These are phyloP conservation scores for Hypoxylon cercidicola DNA, from an alignment of 495 filamentous ascomycete genomes.

Conservation along the genomic window DNA sequence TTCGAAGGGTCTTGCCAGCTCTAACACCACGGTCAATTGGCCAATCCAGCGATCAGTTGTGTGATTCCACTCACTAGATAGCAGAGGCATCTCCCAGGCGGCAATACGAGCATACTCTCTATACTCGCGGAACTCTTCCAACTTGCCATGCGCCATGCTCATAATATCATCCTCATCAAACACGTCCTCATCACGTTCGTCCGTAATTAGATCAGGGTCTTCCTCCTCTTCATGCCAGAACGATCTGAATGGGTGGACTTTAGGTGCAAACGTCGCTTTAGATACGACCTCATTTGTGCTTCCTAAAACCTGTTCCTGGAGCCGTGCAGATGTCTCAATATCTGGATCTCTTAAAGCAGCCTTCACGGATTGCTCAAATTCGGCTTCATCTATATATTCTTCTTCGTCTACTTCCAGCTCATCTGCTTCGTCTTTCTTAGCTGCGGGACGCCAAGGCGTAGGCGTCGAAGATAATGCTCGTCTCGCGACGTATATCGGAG, in stretches of 20 bases:
- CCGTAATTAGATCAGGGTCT: slow-evolving; percentile 53
- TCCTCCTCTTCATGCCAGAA: slow-evolving; percentile 58
- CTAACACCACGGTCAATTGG: slow-evolving; percentile 58
- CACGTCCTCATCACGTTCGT: slow-evolving; percentile 53
- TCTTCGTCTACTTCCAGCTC: slow-evolving; percentile 24
- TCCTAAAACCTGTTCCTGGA: slow-evolving; percentile 21
- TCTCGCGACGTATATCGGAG: slow-evolving; percentile 41
- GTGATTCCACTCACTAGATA: slow-evolving; percentile 72
- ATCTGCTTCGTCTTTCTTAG: slow-evolving; percentile 30
- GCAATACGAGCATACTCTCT: slow-evolving; percentile 86
- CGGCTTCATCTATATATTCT: slow-evolving; percentile 23
- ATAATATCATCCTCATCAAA: slow-evolving; percentile 83
- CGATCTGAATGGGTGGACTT: slow-evolving; percentile 1
- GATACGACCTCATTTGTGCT: neutral
- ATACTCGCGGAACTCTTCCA: slow-evolving; percentile 89
- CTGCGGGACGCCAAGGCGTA: slow-evolving; percentile 32
- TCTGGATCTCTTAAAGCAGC: slow-evolving; percentile 15
- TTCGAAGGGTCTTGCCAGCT: slow-evolving; percentile 82
- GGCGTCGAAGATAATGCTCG: slow-evolving; percentile 55
- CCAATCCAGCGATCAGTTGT: slow-evolving; percentile 2
- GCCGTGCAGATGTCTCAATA: slow-evolving; percentile 8
- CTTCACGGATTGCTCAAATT: slow-evolving; percentile 9
- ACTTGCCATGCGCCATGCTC: slow-evolving; percentile 79
- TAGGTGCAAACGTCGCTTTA: slow-evolving; percentile 15
- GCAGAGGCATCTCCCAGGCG: slow-evolving; percentile 95